Conservation (phyloP, 2,329 filamentous ascomycete genomes). For the Alternaria solani region DNA sequence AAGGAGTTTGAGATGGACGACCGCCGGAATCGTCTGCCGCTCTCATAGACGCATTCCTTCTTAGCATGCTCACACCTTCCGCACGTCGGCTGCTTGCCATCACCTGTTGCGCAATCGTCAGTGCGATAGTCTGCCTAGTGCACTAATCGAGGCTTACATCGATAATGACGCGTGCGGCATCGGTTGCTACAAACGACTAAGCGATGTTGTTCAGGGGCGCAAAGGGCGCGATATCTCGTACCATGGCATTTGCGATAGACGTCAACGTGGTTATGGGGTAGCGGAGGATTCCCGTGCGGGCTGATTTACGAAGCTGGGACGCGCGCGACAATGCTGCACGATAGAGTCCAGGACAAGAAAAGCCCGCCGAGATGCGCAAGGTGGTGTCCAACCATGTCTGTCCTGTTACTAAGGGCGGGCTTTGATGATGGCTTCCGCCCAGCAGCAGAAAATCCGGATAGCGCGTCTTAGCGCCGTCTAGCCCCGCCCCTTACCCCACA, state of each 20-base stretch:
- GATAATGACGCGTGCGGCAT: constrained; percentile 50
- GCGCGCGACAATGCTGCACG: constrained; percentile 6
- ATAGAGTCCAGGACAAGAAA: constrained; percentile 16
- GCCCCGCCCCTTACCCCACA: constrained; percentile 32
- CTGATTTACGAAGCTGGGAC: constrained; percentile 25
- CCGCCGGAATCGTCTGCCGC: constrained; percentile 46
- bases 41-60: constrained; percentile 47
- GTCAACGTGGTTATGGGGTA: constrained; percentile 2
- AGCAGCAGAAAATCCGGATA: constrained; percentile 19
- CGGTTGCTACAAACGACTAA: constrained; percentile 43
- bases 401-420: constrained; percentile 29
- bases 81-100: constrained; percentile 47
- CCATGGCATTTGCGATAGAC: constrained; percentile 44
- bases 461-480: constrained; percentile 4
- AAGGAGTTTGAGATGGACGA: constrained; percentile 46
- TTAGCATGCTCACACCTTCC: constrained; percentile 43
- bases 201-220: constrained; percentile 6
- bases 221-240: constrained; percentile 19
- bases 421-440: neutral
- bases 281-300: constrained; percentile 15
- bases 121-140: constrained; percentile 1
- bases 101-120: constrained; percentile 38
- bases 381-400: constrained; percentile 21
- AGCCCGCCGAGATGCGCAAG: constrained; percentile 21
- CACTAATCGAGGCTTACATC: constrained; percentile 33